phyloP scores from a whole-genome alignment of 192 early-diverging fungal species.

The Linnemannia zychae region DNA sequence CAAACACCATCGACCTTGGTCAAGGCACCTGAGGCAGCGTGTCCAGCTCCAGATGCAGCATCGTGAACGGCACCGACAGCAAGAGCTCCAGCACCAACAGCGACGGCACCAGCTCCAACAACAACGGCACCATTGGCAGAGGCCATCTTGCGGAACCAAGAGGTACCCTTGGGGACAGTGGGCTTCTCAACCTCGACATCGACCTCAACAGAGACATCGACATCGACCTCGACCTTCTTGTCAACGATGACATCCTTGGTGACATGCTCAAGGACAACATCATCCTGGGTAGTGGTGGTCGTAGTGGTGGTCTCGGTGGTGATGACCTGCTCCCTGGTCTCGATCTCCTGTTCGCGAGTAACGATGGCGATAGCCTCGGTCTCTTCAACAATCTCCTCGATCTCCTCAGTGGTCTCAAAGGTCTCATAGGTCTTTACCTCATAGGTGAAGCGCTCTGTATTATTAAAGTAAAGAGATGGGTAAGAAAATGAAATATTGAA shows the following conservation, averaged over 20 bases:
- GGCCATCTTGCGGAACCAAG: conserved; percentile 25
- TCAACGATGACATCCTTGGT: too few species aligned
- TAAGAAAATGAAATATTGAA: background rate
- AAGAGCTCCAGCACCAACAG: too few species aligned
- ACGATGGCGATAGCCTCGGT: background rate
- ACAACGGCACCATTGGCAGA: background rate
- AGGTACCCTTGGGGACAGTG: background rate
- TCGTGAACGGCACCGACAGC: too few species aligned
- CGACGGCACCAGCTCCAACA: too few species aligned
- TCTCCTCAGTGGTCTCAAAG: conserved; percentile 1
- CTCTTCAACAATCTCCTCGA: conserved; percentile 21
- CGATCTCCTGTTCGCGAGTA: background rate
- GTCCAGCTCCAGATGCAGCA: too few species aligned
- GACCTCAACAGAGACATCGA: background rate
- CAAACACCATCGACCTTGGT: too few species aligned
- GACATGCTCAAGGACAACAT: too few species aligned
- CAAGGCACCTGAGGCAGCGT: too few species aligned
- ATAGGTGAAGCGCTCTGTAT: background rate
- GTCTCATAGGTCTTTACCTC: conserved; percentile 27
- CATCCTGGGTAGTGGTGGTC: too few species aligned
- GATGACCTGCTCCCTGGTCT: background rate
- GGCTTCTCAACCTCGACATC: background rate
- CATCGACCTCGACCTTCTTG: background rate
- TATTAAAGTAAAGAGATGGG: too few species aligned
- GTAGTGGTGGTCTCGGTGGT: background rate